Evolutionary conservation across 495 filamentous ascomycete genomes (phyloP).

Genomic region (Terfezia boudieri): DNA sequence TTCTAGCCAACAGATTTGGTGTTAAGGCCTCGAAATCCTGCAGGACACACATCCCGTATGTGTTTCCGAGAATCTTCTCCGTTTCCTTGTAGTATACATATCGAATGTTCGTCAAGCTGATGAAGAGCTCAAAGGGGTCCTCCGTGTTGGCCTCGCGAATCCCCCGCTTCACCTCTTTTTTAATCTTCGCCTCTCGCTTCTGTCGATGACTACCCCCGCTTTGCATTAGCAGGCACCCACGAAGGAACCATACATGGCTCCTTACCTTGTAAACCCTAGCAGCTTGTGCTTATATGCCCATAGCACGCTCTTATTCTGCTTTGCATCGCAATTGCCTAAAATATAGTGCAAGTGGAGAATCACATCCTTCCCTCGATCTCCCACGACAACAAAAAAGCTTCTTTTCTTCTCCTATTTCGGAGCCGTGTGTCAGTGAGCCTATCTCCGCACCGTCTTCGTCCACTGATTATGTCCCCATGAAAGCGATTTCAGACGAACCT

Average conservation of each 20-base stretch:
- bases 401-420: conserved; percentile 58
- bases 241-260: not conserved
- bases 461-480: not conserved
- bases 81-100: conserved; percentile 99
- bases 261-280: conserved; percentile 57
- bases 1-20: conserved; percentile 81
- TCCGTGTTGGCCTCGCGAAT: conserved; percentile 86
- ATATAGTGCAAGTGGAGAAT: conserved; percentile 92
- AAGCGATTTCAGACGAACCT: conserved; percentile 15
- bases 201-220: conserved; percentile 48
- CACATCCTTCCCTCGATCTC: conserved; percentile 88
- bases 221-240: not conserved
- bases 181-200: conserved; percentile 94
- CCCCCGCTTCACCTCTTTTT: conserved; percentile 90
- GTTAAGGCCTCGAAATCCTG: conserved; percentile 98
- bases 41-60: conserved; percentile 94
- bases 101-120: conserved; percentile 86
- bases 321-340: conserved; percentile 68
- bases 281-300: conserved; percentile 99
- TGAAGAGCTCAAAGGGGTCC: conserved; percentile 94
- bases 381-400: conserved; percentile 92
- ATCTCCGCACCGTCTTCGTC: not conserved
- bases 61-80: conserved; percentile 97
- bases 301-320: conserved; percentile 87
- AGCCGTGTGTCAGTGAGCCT: not conserved